Evolutionary conservation across 768 basidiomycete genomes (phyloP).

Genomic region (Leccinellum rugosiceps): DNA sequence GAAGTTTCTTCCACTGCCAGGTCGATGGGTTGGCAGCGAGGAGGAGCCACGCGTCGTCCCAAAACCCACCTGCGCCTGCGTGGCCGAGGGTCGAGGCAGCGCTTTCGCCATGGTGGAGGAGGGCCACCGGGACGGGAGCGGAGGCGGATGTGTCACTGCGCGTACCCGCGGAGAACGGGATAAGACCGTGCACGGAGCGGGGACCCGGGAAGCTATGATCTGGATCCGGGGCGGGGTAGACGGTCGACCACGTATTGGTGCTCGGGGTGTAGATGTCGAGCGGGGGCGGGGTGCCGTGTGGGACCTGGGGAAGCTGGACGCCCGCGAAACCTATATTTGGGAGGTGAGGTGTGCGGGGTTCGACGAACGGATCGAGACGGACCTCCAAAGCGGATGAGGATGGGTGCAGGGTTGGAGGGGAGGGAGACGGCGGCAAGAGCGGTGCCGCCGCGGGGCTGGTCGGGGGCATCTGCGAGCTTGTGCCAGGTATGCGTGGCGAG

Average conservation of each 20-base stretch:
- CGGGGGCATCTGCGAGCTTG: slow-evolving; percentile 35
- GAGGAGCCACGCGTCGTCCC: slow-evolving; percentile 38
- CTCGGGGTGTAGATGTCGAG: slow-evolving; percentile 36
- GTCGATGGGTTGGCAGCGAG: not conserved
- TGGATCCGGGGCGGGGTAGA: slow-evolving; percentile 25
- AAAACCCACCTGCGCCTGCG: slow-evolving; percentile 39
- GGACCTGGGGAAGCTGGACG: slow-evolving; percentile 31
- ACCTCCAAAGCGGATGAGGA: slow-evolving; percentile 40
- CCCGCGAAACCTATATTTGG: slow-evolving; percentile 32
- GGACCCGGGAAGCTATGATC: slow-evolving; percentile 30
- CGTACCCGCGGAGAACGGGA: slow-evolving; percentile 15
- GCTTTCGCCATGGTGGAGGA: slow-evolving; percentile 37
- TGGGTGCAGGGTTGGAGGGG: slow-evolving; percentile 10
- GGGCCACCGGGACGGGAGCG: slow-evolving; percentile 17
- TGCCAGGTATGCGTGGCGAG: slow-evolving; percentile 30
- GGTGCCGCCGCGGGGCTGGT: slow-evolving; percentile 39
- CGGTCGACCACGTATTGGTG: slow-evolving; percentile 21
- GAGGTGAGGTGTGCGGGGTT: fast-evolving
- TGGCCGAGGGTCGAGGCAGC: slow-evolving; percentile 36
- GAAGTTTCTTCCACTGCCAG: slow-evolving; percentile 29
- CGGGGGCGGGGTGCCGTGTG: slow-evolving; percentile 9
- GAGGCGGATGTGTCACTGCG: not conserved
- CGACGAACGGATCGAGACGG: not conserved
- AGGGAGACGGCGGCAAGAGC: slow-evolving; percentile 31
- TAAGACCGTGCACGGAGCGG: slow-evolving; percentile 36